phyloP scores from a whole-genome alignment of 116 monocot genomes.

The Thalassia testudinum region DNA sequence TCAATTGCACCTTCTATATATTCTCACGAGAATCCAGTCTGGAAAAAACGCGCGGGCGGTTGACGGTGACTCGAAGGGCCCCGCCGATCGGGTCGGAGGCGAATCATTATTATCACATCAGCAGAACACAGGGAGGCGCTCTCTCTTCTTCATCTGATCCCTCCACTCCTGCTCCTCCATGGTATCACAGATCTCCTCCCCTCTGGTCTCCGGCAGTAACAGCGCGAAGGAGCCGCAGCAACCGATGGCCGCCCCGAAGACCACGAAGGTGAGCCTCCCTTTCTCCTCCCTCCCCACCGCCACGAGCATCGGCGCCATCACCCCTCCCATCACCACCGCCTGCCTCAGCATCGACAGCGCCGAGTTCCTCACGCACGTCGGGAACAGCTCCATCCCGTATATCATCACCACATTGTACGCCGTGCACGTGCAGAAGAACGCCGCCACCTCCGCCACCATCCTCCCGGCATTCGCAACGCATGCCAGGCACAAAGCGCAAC shows the following conservation, averaged over 20 bases:
- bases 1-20: no score
- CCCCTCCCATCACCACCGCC: slow-evolving; percentile 42
- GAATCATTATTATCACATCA: no score
- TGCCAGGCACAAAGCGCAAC: slow-evolving; percentile 15
- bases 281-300: slow-evolving; percentile 15
- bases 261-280: slow-evolving; percentile 35
- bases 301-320: slow-evolving; percentile 31
- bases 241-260: slow-evolving; percentile 36
- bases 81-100: no score
- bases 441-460: slow-evolving; percentile 29
- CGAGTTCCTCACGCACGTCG: slow-evolving; percentile 52
- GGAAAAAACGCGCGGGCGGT: no score
- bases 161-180: slow-evolving; percentile 57
- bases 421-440: slow-evolving; percentile 38
- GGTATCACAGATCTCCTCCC: slow-evolving; percentile 36
- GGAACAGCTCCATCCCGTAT: slow-evolving; percentile 45
- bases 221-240: slow-evolving; percentile 32
- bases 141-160: no score
- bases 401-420: slow-evolving; percentile 31
- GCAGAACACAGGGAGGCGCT: no score
- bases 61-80: no score
- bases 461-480: slow-evolving; percentile 13
- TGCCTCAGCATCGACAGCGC: slow-evolving; percentile 42
- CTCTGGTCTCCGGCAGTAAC: slow-evolving; percentile 54
- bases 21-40: no score